Evolutionary conservation across 169 alveolate species (phyloP).

Genomic region (Eimeria zaria): DNA sequence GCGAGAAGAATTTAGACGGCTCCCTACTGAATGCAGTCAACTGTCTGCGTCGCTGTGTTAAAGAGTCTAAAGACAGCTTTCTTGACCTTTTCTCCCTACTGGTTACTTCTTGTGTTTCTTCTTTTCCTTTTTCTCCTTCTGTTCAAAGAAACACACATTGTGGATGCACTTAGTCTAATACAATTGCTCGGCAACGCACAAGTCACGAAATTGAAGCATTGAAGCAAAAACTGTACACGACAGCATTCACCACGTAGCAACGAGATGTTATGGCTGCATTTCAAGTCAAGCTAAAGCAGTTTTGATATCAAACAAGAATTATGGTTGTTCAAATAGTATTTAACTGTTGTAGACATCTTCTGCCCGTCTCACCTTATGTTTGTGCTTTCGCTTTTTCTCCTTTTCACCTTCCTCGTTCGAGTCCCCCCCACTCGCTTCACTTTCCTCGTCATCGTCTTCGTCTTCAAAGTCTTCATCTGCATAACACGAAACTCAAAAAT

Average conservation of each 20-base stretch:
- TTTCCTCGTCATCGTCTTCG: constrained; percentile 76
- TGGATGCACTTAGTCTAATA: not conserved
- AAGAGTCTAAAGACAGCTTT: not conserved
- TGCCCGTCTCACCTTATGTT: constrained; percentile 57
- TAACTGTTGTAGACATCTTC: too few species aligned
- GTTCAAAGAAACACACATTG: not conserved
- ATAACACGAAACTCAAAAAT: too few species aligned
- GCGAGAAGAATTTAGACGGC: not conserved
- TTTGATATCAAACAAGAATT: too few species aligned
- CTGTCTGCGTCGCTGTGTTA: not conserved
- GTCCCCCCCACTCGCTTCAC: constrained; percentile 66
- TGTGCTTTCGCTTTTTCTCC: constrained; percentile 52
- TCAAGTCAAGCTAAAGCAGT: not conserved
- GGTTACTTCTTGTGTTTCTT: constrained; percentile 66
- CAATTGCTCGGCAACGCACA: not conserved
- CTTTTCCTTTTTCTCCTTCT: constrained; percentile 78
- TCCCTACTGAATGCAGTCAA: not conserved
- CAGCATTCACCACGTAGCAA: not conserved
- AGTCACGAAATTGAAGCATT: not conserved
- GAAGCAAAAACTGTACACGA: not conserved
- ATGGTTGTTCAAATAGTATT: not conserved
- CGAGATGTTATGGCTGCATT: not conserved
- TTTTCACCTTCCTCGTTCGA: constrained; percentile 82
- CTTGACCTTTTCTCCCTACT: not conserved
- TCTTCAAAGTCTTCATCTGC: constrained; percentile 80